Percentiles rank a stretch among this genome's conserved stretches.
phyloP scores from a whole-genome alignment of 805 yeast species.

The Sugiyamaella americana region DNA sequence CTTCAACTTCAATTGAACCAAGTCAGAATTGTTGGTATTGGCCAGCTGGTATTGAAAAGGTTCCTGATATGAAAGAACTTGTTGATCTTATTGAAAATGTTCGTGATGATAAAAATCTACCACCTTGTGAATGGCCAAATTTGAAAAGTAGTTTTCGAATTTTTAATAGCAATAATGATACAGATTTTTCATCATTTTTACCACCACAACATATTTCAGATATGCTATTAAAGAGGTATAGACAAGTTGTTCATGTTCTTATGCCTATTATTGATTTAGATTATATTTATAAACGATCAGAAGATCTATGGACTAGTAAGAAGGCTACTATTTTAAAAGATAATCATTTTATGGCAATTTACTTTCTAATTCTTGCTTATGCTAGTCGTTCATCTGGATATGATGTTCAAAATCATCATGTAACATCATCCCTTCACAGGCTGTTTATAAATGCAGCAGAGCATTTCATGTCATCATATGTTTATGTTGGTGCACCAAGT shows the following conservation, averaged over 20 bases:
- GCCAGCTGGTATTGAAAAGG: not conserved
- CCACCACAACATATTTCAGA: conserved; percentile 5
- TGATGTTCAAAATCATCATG: not conserved
- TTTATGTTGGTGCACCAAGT: conserved; percentile 1
- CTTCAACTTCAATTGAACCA: not conserved
- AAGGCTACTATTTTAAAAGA: not conserved
- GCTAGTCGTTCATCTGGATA: conserved; percentile 5
- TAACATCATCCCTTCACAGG: conserved; percentile 4
- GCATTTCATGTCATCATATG: conserved; percentile 1
- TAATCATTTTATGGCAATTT: conserved; percentile 2
- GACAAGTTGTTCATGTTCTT: conserved; percentile 1
- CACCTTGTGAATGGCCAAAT: conserved; percentile 4
- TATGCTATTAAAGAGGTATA: conserved; percentile 1
- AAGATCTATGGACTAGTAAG: conserved; percentile 1
- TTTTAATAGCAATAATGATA: not conserved
- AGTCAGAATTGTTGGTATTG: not conserved
- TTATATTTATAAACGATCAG: not conserved
- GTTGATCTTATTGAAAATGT: not conserved
- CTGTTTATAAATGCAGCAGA: conserved; percentile 5
- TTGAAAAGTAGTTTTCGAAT: not conserved
- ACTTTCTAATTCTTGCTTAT: conserved; percentile 1
- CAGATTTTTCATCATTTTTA: not conserved
- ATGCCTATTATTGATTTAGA: conserved; percentile 1
- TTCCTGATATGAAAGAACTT: conserved; percentile 1
- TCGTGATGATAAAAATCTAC: not conserved